Evolutionary conservation across 768 basidiomycete genomes (phyloP).

Genomic region (Xerocomellus intermedius): DNA sequence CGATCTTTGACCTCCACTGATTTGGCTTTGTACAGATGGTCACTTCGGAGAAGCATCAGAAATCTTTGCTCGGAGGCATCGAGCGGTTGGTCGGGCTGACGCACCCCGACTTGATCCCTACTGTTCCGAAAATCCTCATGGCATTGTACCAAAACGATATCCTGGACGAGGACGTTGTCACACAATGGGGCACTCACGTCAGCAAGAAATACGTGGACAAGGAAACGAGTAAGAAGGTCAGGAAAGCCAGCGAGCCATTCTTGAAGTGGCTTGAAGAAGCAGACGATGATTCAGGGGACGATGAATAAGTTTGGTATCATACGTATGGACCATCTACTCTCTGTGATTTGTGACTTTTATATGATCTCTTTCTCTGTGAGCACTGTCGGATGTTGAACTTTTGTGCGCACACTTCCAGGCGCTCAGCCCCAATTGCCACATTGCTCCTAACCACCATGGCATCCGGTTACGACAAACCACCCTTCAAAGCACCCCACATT

Average conservation of each 20-base stretch:
- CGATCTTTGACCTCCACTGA: not conserved
- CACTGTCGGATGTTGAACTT: not conserved
- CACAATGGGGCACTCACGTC: slow-evolving; percentile 93
- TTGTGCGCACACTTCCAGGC: not conserved
- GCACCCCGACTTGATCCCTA: slow-evolving; percentile 65
- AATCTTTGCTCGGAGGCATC: slow-evolving; percentile 88
- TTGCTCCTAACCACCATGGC: slow-evolving; percentile 12
- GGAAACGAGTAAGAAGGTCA: slow-evolving; percentile 91
- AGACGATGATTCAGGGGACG: slow-evolving; percentile 57
- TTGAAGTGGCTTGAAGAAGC: slow-evolving; percentile 94
- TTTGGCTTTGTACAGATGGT: slow-evolving; percentile 56
- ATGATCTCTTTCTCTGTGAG: not conserved
- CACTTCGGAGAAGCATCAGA: slow-evolving; percentile 93
- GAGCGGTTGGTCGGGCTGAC: slow-evolving; percentile 81
- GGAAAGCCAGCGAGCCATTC: slow-evolving; percentile 95
- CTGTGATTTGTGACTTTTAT: slow-evolving; percentile 14
- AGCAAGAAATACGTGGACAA: slow-evolving; percentile 96
- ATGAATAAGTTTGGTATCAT: slow-evolving; percentile 15
- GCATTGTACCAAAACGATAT: slow-evolving; percentile 88
- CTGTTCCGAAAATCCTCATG: slow-evolving; percentile 92
- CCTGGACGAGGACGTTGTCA: slow-evolving; percentile 86
- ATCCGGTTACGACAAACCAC: slow-evolving; percentile 20
- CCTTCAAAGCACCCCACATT: slow-evolving; percentile 44
- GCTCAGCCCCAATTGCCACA: not conserved
- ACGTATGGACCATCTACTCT: not conserved